Evolutionary conservation across 768 basidiomycete genomes (phyloP).

Genomic region (Hortiboletus flavorubellus): DNA sequence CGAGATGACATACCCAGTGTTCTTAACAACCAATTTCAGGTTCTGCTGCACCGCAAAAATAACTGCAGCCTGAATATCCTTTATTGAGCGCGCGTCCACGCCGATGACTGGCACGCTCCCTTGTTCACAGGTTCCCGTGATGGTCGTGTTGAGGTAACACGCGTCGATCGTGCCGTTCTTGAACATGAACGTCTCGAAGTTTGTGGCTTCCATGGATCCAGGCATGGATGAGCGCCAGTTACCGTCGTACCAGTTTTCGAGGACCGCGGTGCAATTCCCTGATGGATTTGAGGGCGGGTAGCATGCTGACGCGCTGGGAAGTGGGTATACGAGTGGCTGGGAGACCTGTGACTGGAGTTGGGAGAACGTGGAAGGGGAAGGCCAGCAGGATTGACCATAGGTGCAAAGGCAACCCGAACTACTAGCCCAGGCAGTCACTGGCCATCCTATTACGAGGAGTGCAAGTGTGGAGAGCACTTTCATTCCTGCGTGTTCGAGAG

Average conservation of each 20-base stretch:
- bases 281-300: slow-evolving; percentile 23
- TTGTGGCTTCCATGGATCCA: slow-evolving; percentile 37
- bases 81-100: too few relatives aligned
- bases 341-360: slow-evolving; percentile 11
- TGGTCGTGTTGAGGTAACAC: too few relatives aligned
- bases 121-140: too few relatives aligned
- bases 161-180: too few relatives aligned
- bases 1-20: slow-evolving; percentile 21
- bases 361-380: slow-evolving; percentile 3
- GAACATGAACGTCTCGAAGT: slow-evolving; percentile 17
- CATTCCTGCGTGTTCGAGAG: background rate
- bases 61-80: slow-evolving; percentile 7
- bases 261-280: slow-evolving; percentile 19
- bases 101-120: too few relatives aligned
- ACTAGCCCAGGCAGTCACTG: background rate
- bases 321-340: slow-evolving; percentile 12
- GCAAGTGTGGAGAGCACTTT: background rate
- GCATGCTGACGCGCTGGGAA: slow-evolving; percentile 19
- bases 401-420: slow-evolving; percentile 15
- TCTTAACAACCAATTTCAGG: slow-evolving; percentile 27
- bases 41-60: slow-evolving; percentile 20
- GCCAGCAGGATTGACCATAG: slow-evolving; percentile 18
- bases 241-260: slow-evolving; percentile 30
- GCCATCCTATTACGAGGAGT: background rate
- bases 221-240: slow-evolving; percentile 40